Base-by-base conservation (phyloP, 345 rosid species). In the Passiflora organensis region DNA sequence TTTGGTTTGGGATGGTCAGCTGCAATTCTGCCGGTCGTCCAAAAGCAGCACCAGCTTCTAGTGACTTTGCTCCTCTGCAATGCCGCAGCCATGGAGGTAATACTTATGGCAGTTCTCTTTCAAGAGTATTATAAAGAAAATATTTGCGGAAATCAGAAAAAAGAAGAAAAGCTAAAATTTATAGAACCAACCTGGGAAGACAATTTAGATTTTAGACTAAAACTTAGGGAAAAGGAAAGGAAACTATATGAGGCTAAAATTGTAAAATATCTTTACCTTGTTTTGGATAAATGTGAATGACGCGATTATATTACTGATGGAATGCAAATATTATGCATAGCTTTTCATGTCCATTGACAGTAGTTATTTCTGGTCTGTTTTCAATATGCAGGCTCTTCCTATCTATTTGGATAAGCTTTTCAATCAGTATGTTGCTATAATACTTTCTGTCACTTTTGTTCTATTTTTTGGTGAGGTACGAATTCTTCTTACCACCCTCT, bases 81-180 rank as follows among this genome's bases (percentile, higher is more conserved):
- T 83, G 97, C 95, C 4, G 74, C 57, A 55, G 42, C 99, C 6
- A 93, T 93, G 99, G 99, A 93, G 97, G 99, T 93, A 58, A 70
- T 28, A 17, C 42, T 23, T 8, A 3, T 28, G 3, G 34, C 34
- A n/a, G n/a, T n/a, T n/a, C n/a, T n/a, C n/a, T n/a, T n/a, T n/a
- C n/a, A n/a, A n/a, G n/a, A n/a, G n/a, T n/a, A n/a, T n/a, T n/a
- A n/a, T n/a, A n/a, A n/a, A 28, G 8, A 28, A 28, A 28, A 8
- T 28, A 8, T 28, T 28, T 28, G 3, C 34, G 3, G 34, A 2
- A 2, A 2, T 28, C 5, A 2, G 34, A 2, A 8, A 28, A 28
- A 28, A 2, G 34, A 2, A 28, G 34, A 28, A n/a, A 28, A n/a
- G 22, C 17, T 24, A 17, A 37, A 10, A 46, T n/a, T n/a, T n/a